Evolutionary conservation across 1,284 basidiomycete genomes (phyloP).

Genomic region (Heliocybe sulcata): DNA sequence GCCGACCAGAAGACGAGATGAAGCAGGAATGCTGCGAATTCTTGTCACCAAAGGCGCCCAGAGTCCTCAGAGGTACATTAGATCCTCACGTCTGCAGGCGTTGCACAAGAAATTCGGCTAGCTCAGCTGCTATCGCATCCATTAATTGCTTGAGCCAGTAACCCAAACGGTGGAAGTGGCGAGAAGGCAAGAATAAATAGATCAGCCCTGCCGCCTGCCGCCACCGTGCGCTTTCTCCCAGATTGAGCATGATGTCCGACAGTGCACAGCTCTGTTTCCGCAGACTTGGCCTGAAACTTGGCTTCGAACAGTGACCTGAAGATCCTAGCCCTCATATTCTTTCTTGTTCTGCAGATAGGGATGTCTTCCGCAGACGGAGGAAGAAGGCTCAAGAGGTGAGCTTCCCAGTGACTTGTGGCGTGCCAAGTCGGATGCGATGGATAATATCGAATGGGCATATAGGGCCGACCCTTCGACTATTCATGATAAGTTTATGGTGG

Average conservation of each 20-base stretch:
- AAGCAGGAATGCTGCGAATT: constrained; percentile 31
- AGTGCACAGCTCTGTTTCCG: neutral
- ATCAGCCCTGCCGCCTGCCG: neutral
- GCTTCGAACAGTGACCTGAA: neutral
- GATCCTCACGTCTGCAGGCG: constrained; percentile 19
- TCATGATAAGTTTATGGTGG: constrained; percentile 74
- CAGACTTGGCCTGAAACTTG: neutral
- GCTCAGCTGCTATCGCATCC: constrained; percentile 25
- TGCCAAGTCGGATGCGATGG: neutral
- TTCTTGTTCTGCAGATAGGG: neutral
- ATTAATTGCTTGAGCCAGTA: constrained; percentile 12
- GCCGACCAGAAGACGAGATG: constrained; percentile 64
- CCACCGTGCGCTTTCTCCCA: neutral
- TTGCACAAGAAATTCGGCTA: constrained; percentile 22
- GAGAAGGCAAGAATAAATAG: constrained; percentile 5
- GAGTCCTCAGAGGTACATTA: neutral
- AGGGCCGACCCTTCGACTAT: constrained; percentile 45
- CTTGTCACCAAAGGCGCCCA: neutral
- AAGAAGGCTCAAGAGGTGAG: constrained; percentile 5
- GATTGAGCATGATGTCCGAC: neutral
- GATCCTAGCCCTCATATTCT: neutral
- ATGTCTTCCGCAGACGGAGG: neutral
- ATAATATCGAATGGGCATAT: neutral
- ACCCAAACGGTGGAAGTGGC: neutral
- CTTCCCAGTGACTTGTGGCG: neutral